Base-by-base conservation (phyloP, 169 alveolate species). In the Plasmodium cynomolgi region DNA sequence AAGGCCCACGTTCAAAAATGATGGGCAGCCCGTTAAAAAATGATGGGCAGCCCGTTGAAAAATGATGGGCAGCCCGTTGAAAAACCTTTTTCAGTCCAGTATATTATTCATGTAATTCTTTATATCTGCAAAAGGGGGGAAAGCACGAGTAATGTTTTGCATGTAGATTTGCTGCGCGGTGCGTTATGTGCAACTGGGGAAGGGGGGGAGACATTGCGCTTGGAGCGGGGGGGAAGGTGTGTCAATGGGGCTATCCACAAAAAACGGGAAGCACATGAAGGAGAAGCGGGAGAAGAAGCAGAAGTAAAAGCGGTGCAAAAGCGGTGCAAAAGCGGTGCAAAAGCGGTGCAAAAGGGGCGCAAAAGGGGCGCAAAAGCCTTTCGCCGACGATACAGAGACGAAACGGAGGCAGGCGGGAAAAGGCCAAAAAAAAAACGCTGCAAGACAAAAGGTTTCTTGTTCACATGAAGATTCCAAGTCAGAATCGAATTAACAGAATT, bases 101-200 rank as follows among this genome's bases (percentile, higher is more conserved):
- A 88, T 88, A 39, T 88, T 77, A 39, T 77, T 80, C 33, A 86
- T 88, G 20, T 62, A 88, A 33, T 58, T 88, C 83, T 80, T 31
- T 80, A 88, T 15, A 58, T 88, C 94, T 88, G 90, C 29, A 88
- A 80, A 79, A 88, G n/a, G 72, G 83, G 73, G 74, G 72, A 79
- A 79, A 79, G 47, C 44, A 11, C 37, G 37, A 68, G 1, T 20
- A 68, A 68, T 9, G 15, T 68, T 68, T 26, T 9, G 11, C 37
- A 23, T 29, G 77, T 23, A 23, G 23, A 3, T 8, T 50, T 50
- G 62, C 23, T 23, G 62, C 62, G 23, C 23, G 62, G 62, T 13
- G 62, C 23, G 62, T 2, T 50, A 15, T 50, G 23, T 50, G 62
- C 62, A 50, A 50, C 1, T 50, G 62, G 20, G 20, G 44, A 7